These are phyloP conservation scores for Venturia pyrina DNA, from an alignment of 2,329 filamentous ascomycete genomes.

Conservation along the genomic window DNA sequence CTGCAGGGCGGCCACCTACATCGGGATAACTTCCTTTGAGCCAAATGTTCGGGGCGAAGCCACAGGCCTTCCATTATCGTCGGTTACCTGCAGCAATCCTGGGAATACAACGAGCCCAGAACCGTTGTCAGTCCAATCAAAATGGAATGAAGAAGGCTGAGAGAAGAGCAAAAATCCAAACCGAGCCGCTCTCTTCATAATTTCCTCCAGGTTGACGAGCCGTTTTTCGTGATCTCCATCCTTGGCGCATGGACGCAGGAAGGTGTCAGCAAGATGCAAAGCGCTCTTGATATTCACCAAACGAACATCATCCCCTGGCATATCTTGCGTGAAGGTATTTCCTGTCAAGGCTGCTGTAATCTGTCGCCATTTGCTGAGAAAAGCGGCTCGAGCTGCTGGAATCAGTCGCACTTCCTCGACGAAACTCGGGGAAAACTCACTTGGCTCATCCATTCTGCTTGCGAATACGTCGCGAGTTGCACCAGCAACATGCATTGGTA, in stretches of 20 bases:
- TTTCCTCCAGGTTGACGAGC: constrained; percentile 24
- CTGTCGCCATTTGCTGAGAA: constrained; percentile 23
- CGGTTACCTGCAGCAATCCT: constrained; percentile 23
- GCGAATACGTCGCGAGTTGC: constrained; percentile 18
- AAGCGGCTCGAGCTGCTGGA: constrained; percentile 16
- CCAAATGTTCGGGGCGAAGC: constrained; percentile 21
- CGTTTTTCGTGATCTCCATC: constrained; percentile 21
- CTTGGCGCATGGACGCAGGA: constrained; percentile 22
- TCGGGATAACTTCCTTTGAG: constrained; percentile 5
- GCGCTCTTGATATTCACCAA: constrained; percentile 19
- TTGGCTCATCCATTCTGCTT: constrained; percentile 12
- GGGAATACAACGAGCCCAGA: constrained; percentile 23
- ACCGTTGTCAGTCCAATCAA: constrained; percentile 24
- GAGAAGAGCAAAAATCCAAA: constrained; percentile 28
- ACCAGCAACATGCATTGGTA: constrained; percentile 21
- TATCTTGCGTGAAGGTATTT: constrained; percentile 19
- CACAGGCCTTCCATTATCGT: constrained; percentile 22
- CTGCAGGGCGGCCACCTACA: not conserved
- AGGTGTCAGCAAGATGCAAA: constrained; percentile 18
- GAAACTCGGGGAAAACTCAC: constrained; percentile 14
- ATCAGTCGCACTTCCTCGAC: not conserved
- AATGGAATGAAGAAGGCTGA: constrained; percentile 24
- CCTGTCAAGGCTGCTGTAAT: constrained; percentile 23
- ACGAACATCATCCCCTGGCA: constrained; percentile 20
- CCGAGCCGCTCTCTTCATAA: constrained; percentile 24